Base-by-base conservation (phyloP, 352 stramenopile species). In the Phytophthora brassicae region DNA sequence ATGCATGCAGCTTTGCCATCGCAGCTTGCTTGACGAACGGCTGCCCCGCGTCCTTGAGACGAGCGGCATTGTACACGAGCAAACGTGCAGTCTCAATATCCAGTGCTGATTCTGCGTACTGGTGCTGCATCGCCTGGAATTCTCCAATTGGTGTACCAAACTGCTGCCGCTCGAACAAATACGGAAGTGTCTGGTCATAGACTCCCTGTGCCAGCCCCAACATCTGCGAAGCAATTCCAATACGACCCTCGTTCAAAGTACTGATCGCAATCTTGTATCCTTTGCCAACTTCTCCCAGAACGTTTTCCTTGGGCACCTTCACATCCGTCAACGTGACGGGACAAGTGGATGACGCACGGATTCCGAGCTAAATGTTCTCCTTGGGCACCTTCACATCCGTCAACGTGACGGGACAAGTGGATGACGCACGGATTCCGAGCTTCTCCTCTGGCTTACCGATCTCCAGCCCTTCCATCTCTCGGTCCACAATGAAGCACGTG, bases 261-360 rank as follows among this genome's bases (percentile, higher is more conserved):
- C 95, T 93, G 50, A 99, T 99, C 11, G 96, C 97, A 66, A 99
- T 98, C 72, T 98, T 98, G 81, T 99, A 98, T 16, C 91, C 91
- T 58, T 97, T 94, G 50, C 92, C 91, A 19, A 95, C 74, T 53
- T 99, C 88, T 23, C 97, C 97, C 29, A 99, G 69, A 17, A 99
- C 82, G 72, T 98, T 92, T 45, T 88, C 77, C 48, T 86, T 82
- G 35, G 91, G 84, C n/a, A 99, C 94, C 66, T 96, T 91, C 16
- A 98, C 95, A 72, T 98, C 81, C 20, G 96, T 95, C 44, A 99
- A 85, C 19, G 79, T 89, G n/a, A 99, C 81, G 2, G 95, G 75
- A 70, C 95, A 98, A 0, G 97, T 99, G 16, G 91, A 98, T 20
- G 94, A 98, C 23, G 96, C 96, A 24, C 92, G 83, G 45, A 99